Evolutionary conservation across 2,329 filamentous ascomycete genomes (phyloP), one percentile per base, ranked within the genome.

Genomic region (Stachybotrys elegans): DNA sequence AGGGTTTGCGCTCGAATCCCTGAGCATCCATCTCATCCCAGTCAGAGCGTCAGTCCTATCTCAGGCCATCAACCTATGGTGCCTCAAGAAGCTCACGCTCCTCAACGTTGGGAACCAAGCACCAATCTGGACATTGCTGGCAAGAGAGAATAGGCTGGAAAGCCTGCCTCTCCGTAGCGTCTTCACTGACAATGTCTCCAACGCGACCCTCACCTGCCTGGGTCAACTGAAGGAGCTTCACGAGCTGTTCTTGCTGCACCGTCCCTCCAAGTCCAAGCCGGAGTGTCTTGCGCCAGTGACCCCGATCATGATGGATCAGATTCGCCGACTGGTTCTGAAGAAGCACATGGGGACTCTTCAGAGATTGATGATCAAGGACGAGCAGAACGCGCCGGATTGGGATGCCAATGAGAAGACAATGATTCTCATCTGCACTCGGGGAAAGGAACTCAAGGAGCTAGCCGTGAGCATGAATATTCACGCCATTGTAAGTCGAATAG

Each of bases 71-170:
- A 78, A 85, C 51, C 53, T 85, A 4, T 66, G 65, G n/a, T 66
- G 67, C 4, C 65, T 86, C n/a, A 73, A 65, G 50, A 71, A 69
- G 38, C 65, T 86, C 16, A 81, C 79, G 2, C 65, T 86, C 20
- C 70, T 86, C 37, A 83, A 81, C 48, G 80, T 84, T 16, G 82
- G 82, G 2, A 67, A 74, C 5, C 82, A 86, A 56, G 69, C 69
- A 22, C 65, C 73, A 0, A 75, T 85, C 48, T 86, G 82, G 82
- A 65, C 68, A 2, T 60, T 76, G 44, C 60, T 85, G 34, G 62
- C 69, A 16, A 76, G 73, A 50, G 70, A 81, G 51, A 79, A 83
- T 56, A 69, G 69, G 41, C 53, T 65, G 1, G 60, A 66, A 8
- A 71, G 75, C 0, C 62, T 84, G 32, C 68, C 73, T 0, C 59